A percentile compares a stretch with the other conserved stretches of the same genome.
phyloP scores from a whole-genome alignment of 1,284 basidiomycete genomes.

The Rhodotorula sp. region DNA sequence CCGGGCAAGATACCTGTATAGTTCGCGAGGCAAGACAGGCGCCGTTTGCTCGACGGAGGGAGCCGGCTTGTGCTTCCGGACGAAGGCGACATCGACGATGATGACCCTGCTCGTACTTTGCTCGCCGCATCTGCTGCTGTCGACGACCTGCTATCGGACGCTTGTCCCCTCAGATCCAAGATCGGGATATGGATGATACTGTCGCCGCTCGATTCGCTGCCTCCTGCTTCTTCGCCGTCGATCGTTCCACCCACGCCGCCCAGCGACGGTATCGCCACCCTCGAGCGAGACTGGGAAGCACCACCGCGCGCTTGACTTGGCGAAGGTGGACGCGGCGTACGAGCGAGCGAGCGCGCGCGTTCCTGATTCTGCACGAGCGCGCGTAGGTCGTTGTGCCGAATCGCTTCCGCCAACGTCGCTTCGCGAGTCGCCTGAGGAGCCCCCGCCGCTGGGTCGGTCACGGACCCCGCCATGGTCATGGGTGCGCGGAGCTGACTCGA shows the following conservation, averaged over 20 bases:
- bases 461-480: too few species aligned
- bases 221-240: neutral
- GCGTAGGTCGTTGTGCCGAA: slow-evolving; percentile 6
- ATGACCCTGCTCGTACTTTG: too few species aligned
- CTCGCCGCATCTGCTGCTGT: too few species aligned
- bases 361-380: slow-evolving; percentile 6
- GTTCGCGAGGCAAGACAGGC: neutral
- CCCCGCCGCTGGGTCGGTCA: neutral
- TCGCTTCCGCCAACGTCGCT: slow-evolving; percentile 10
- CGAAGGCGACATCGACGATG: neutral
- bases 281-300: neutral
- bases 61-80: neutral
- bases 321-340: neutral
- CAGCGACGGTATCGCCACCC: neutral
- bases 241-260: neutral
- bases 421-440: neutral
- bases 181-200: slow-evolving; percentile 17
- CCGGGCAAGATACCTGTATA: neutral
- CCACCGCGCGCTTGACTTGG: neutral
- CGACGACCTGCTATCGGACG: too few species aligned
- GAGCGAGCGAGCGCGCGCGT: neutral
- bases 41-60: neutral
- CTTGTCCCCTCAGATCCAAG: neutral
- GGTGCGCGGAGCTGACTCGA: too few species aligned
- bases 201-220: slow-evolving; percentile 3